Conservation (phyloP, 805 yeast species). For the Wickerhamiella azymoides region DNA sequence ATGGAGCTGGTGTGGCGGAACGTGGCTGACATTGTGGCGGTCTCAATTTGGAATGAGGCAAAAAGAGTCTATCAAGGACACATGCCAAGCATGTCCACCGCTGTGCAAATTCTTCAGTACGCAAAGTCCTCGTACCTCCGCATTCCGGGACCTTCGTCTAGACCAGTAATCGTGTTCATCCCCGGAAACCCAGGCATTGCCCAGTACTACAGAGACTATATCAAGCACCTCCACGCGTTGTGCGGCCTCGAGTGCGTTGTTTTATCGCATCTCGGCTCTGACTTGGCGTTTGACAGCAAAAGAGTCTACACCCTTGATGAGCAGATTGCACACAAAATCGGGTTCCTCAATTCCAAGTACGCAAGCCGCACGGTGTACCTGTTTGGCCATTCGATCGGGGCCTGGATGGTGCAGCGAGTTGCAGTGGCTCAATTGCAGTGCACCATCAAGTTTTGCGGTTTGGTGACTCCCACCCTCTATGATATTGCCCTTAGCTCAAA, state of each 20-base stretch:
- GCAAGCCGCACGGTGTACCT: slow-evolving; percentile 30
- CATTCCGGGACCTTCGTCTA: neutral
- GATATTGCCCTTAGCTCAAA: slow-evolving; percentile 39
- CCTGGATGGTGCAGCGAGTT: slow-evolving; percentile 46
- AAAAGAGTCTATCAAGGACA: too few relatives aligned
- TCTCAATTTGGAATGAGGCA: too few relatives aligned
- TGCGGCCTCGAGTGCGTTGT: slow-evolving; percentile 42
- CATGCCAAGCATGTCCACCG: too few relatives aligned
- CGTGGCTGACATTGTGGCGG: neutral
- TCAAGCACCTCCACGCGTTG: slow-evolving; percentile 31
- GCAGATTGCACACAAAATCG: slow-evolving; percentile 46
- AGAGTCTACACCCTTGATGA: slow-evolving; percentile 31
- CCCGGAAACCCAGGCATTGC: slow-evolving; percentile 74
- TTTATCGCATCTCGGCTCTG: slow-evolving; percentile 54
- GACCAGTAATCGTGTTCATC: slow-evolving; percentile 39
- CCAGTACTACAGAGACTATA: slow-evolving; percentile 46
- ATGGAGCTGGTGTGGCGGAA: neutral
- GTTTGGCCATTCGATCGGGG: slow-evolving; percentile 62
- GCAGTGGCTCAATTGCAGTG: slow-evolving; percentile 21
- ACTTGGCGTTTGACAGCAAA: slow-evolving; percentile 10
- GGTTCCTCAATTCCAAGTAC: slow-evolving; percentile 30
- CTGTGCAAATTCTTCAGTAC: too few relatives aligned
- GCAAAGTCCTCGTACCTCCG: neutral
- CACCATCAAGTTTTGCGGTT: slow-evolving; percentile 36
- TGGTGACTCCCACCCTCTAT: slow-evolving; percentile 56